These are phyloP conservation scores for Backusella luteola DNA, from an alignment of 192 early-diverging fungal genomes.

Conservation along the genomic window DNA sequence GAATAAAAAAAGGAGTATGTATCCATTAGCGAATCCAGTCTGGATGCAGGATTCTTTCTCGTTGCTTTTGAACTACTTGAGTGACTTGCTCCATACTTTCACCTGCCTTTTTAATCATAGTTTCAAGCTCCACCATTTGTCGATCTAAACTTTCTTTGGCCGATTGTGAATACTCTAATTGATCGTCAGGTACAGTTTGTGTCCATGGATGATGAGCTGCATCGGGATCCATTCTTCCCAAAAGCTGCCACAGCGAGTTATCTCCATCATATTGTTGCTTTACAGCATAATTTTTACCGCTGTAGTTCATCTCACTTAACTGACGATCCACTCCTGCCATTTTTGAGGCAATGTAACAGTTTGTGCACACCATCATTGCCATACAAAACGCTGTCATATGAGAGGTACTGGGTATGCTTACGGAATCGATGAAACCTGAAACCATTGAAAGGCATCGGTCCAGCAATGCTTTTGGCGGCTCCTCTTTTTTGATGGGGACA, in stretches of 20 bases:
- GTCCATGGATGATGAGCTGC: neutral
- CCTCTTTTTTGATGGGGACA: neutral
- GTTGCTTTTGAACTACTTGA: slow-evolving; percentile 15
- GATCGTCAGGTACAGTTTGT: neutral
- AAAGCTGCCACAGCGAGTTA: neutral
- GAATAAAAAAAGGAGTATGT: neutral
- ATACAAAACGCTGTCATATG: slow-evolving; percentile 17
- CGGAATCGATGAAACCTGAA: neutral
- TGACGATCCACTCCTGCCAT: slow-evolving; percentile 12
- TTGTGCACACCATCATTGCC: slow-evolving; percentile 13
- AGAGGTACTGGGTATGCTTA: neutral
- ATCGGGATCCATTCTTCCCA: slow-evolving; percentile 15
- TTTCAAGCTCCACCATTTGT: slow-evolving; percentile 22
- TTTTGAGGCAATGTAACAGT: slow-evolving; percentile 18
- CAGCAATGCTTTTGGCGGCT: neutral
- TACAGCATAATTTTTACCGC: neutral
- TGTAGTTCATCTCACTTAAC: neutral
- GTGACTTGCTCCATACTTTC: slow-evolving; percentile 21
- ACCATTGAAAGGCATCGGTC: neutral
- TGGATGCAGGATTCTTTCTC: slow-evolving; percentile 4
- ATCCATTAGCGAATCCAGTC: neutral
- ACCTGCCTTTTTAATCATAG: slow-evolving; percentile 19
- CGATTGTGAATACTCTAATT: neutral
- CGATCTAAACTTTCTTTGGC: slow-evolving; percentile 14
- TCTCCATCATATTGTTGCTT: neutral